Evolutionary conservation across 805 yeast species (phyloP).

Genomic region (Wickerhamomyces alni): DNA sequence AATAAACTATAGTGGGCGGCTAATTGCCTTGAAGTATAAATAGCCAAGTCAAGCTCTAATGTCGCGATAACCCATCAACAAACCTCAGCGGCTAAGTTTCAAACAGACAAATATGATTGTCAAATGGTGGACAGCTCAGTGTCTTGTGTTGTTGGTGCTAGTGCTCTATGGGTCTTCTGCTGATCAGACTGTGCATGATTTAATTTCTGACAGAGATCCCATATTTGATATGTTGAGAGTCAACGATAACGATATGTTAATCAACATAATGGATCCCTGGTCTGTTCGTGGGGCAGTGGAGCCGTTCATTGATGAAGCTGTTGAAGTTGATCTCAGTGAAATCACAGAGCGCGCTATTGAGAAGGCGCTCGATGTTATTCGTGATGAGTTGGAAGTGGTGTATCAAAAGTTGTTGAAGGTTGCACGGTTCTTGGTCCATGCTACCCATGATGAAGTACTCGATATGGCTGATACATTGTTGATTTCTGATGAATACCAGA

Average conservation of each 20-base stretch:
- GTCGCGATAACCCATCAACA: too few relatives aligned
- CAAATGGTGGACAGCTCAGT: too few relatives aligned
- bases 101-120: too few relatives aligned
- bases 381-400: conserved; percentile 8
- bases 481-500: neutral
- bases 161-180: too few relatives aligned
- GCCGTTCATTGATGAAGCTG: conserved; percentile 6
- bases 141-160: too few relatives aligned
- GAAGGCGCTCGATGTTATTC: conserved; percentile 7
- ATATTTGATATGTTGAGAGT: conserved; percentile 5
- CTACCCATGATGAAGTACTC: conserved; percentile 11
- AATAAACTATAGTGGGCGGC: neutral
- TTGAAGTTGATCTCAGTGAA: conserved; percentile 1
- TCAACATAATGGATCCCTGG: conserved; percentile 2
- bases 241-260: conserved; percentile 1
- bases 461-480: conserved; percentile 9
- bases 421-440: conserved; percentile 11
- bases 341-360: conserved; percentile 8
- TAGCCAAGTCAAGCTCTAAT: neutral
- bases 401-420: conserved; percentile 10
- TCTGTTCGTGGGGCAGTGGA: conserved; percentile 4
- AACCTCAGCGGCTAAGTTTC: conserved; percentile 14
- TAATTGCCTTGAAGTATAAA: neutral
- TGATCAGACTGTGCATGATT: too few relatives aligned
- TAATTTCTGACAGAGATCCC: conserved; percentile 2